Evolutionary conservation across 2,329 filamentous ascomycete species (phyloP), one percentile per base, ranked within the genome.

Genomic region (Spiromastix sp.): DNA sequence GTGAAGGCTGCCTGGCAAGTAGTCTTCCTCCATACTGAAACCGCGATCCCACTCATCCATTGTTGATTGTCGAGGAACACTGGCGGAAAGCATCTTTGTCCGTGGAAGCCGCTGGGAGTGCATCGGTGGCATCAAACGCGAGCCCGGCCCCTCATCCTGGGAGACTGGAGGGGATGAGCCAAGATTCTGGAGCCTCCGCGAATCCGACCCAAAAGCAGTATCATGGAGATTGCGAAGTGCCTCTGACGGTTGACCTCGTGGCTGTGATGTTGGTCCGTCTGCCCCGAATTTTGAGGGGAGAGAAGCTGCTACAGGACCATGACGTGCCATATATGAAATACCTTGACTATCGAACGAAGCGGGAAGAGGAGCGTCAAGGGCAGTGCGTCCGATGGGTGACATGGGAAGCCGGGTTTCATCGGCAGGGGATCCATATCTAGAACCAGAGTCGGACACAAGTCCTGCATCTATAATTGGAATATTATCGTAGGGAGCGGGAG

Each of bases 271-370:
- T 2, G 85, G 81, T 4, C 86, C 86, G 34, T 94, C 87, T 46
- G 95, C 67, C 10, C 84, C 84, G 50, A 96, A 95, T 49, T 89
- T 85, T 34, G 85, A 84, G 7, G 91, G 91, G 8, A 96, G 83
- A 0, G 89, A 96, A 0, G 87, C 85, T 5, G 89, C 87, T 59
- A 93, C 86, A 0, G 87, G 85, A 0, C 84, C 91, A 55, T 87
- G 86, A 40, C 85, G 77, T 12, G 89, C 87, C 42, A 85, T 86
- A 56, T 89, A 84, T 8, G 87, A 95, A 35, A 95, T 84, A 32
- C 87, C 89, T 52, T 95, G 91, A 49, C 86, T 93, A 60, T 96
- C 91, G 56, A 96, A 95, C 0, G 89, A 96, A 6, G 87, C 85
- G 1, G 91, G 91, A 6, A 96, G 72, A 11, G 85, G 86, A 2